These are phyloP conservation scores for Kurtzmaniella cleridarum DNA, from an alignment of 805 yeast genomes.

Conservation along the genomic window DNA sequence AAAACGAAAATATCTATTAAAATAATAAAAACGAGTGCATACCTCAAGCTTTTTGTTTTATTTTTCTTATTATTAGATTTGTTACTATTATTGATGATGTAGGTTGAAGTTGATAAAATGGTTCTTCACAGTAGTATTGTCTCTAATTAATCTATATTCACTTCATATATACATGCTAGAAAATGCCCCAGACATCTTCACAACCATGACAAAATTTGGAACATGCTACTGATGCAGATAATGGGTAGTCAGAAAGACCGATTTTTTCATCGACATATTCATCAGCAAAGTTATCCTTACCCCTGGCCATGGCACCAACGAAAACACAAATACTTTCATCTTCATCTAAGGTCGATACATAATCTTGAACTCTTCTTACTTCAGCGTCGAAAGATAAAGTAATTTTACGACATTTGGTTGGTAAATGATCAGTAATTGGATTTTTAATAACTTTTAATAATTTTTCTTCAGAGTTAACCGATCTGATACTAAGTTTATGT, in stretches of 20 bases:
- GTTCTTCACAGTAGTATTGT: no score
- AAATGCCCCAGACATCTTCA: constrained; percentile 95
- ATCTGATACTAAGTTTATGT: constrained; percentile 87
- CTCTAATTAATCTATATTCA: no score
- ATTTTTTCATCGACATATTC: constrained; percentile 95
- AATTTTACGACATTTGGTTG: constrained; percentile 90
- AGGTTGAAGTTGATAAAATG: no score
- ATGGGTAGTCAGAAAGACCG: constrained; percentile 91
- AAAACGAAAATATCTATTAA: no score
- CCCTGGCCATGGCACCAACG: constrained; percentile 99
- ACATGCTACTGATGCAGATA: constrained; percentile 97
- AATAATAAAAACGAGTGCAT: no score
- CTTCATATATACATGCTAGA: constrained; percentile 13
- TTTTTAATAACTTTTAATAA: constrained; percentile 90
- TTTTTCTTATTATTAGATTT: no score
- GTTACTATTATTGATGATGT: no score
- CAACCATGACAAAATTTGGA: constrained; percentile 98
- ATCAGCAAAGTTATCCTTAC: constrained; percentile 95
- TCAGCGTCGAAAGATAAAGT: constrained; percentile 92
- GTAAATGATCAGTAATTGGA: constrained; percentile 95
- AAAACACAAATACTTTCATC: constrained; percentile 96
- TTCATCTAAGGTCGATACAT: constrained; percentile 68
- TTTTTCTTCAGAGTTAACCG: constrained; percentile 93
- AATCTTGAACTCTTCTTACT: constrained; percentile 83
- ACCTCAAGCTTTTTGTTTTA: no score